Conservation (phyloP, 2,329 filamentous ascomycete genomes). For the Sporothrix brunneoviolacea region DNA sequence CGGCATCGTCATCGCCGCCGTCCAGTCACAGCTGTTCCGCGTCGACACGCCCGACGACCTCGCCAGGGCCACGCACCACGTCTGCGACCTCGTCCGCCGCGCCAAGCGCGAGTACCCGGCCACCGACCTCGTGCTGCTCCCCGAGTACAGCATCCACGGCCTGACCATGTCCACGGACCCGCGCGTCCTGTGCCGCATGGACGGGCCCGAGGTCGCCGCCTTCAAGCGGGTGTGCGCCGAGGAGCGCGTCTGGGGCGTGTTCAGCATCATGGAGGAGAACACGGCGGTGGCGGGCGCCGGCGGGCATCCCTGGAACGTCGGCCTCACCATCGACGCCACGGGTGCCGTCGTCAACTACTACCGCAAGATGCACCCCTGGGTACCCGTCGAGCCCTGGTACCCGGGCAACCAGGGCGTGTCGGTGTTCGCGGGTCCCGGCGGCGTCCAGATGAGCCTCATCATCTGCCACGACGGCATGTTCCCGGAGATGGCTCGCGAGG, state of each 20-base stretch:
- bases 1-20: constrained; percentile 9
- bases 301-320: constrained; percentile 6
- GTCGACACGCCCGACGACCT: constrained; percentile 4
- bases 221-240: constrained; percentile 8
- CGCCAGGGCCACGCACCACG: neutral
- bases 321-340: constrained; percentile 5
- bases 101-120: constrained; percentile 9
- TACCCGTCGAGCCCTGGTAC: constrained; percentile 12
- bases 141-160: constrained; percentile 13
- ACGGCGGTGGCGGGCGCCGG: neutral
- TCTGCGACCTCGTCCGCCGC: constrained; percentile 8
- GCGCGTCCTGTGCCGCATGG: constrained; percentile 5
- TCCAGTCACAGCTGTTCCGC: constrained; percentile 11
- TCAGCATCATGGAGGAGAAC: constrained; percentile 13
- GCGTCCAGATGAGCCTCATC: constrained; percentile 10
- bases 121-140: constrained; percentile 9
- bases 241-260: constrained; percentile 9
- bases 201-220: constrained; percentile 11
- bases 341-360: constrained; percentile 7
- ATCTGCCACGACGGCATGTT: constrained; percentile 15
- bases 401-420: constrained; percentile 7
- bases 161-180: constrained; percentile 8
- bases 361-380: constrained; percentile 13
- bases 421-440: constrained; percentile 6
- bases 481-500: constrained; percentile 12